These are phyloP conservation scores for Ustilago shanxiensis DNA, from an alignment of 1,284 basidiomycete genomes.

Conservation along the genomic window DNA sequence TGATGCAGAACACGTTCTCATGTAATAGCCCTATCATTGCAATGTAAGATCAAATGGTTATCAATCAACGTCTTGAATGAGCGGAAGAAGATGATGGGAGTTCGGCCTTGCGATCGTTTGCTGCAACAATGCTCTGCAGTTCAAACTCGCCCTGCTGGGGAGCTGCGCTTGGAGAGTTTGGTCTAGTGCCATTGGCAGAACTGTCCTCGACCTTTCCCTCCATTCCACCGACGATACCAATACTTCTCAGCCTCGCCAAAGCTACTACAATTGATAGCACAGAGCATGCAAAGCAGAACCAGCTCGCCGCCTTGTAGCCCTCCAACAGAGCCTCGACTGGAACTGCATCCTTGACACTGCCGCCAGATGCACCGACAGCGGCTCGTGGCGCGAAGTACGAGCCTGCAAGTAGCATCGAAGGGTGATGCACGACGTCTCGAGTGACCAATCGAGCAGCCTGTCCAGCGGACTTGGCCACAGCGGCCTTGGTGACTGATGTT, in stretches of 20 bases:
- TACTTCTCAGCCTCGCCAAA: constrained; percentile 39
- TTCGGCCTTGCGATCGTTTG: constrained; percentile 18
- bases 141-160: constrained; percentile 17
- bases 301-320: constrained; percentile 59
- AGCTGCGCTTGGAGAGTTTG: constrained; percentile 2
- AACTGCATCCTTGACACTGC: background rate
- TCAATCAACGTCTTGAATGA: constrained; percentile 18
- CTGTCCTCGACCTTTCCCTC: constrained; percentile 45
- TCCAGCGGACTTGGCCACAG: constrained; percentile 15
- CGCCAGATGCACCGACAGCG: constrained; percentile 6
- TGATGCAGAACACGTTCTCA: background rate
- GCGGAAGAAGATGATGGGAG: constrained; percentile 6
- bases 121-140: constrained; percentile 15
- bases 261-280: constrained; percentile 44
- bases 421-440: constrained; percentile 14
- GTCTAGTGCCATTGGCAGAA: constrained; percentile 1
- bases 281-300: constrained; percentile 57
- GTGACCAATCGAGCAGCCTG: constrained; percentile 15
- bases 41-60: background rate
- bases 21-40: background rate
- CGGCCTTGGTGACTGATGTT: constrained; percentile 45
- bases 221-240: constrained; percentile 56
- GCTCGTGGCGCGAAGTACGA: constrained; percentile 17
- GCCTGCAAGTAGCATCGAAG: constrained; percentile 28
- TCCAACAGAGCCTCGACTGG: constrained; percentile 33